Conservation (phyloP, 2,329 filamentous ascomycete genomes). For the Calonectria multiphialidica region DNA sequence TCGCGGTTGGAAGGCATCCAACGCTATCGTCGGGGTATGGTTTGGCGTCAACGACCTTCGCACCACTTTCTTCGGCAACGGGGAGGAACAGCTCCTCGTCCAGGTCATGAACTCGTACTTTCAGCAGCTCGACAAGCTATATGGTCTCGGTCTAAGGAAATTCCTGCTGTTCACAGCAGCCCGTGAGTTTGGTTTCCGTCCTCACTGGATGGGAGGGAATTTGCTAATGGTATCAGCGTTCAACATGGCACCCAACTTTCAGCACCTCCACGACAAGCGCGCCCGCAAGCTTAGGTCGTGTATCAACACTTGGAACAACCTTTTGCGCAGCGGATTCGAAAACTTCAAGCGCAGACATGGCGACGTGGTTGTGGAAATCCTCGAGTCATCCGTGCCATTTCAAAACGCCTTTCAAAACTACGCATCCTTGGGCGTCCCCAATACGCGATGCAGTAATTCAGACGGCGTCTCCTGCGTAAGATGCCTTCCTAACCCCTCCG, state of each 20-base stretch:
- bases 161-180: conserved; percentile 1
- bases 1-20: background rate
- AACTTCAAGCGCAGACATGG: background rate
- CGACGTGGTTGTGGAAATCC: background rate
- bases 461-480: conserved; percentile 19
- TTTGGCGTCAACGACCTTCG: conserved; percentile 20
- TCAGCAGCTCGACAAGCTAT: conserved; percentile 6
- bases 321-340: background rate
- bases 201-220: too few relatives aligned
- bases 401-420: background rate
- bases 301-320: background rate
- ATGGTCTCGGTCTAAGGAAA: conserved; percentile 1
- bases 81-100: background rate
- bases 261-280: background rate
- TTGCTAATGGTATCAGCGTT: conserved; percentile 4
- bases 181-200: background rate
- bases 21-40: conserved; percentile 8
- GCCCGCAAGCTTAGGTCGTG: conserved; percentile 4
- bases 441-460: background rate
- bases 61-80: background rate
- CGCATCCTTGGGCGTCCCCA: background rate
- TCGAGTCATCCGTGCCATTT: conserved; percentile 7
- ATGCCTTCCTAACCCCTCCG: rapidly evolving
- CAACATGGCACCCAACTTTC: conserved; percentile 10
- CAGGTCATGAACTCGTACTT: background rate